A percentile compares a stretch with the other conserved stretches of the same genome.
These are phyloP conservation scores for Maudiozyma pseudohumilis DNA, from an alignment of 805 yeast genomes.

Conservation along the genomic window DNA sequence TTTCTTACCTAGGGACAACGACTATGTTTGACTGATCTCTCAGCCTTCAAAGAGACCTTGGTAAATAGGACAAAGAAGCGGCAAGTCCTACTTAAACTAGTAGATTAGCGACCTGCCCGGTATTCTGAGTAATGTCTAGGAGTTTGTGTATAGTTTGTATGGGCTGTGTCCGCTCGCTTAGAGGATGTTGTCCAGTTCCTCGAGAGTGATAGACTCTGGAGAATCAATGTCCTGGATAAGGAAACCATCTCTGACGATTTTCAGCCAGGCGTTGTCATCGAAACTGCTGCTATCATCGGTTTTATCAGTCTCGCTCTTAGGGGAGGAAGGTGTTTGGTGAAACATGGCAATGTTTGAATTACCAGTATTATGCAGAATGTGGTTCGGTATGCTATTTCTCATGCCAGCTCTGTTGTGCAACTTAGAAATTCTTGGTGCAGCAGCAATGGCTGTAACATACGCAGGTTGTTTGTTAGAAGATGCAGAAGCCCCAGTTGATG, in stretches of 20 bases:
- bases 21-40: too few relatives aligned
- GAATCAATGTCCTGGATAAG: conserved; percentile 66
- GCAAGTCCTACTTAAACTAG: too few relatives aligned
- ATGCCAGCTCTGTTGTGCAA: conserved; percentile 26
- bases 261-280: conserved; percentile 39
- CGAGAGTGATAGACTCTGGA: conserved; percentile 69
- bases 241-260: conserved; percentile 68
- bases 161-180: too few relatives aligned
- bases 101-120: too few relatives aligned
- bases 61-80: too few relatives aligned
- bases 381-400: background rate
- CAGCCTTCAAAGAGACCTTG: too few relatives aligned
- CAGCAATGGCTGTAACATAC: conserved; percentile 66
- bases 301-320: conserved; percentile 6
- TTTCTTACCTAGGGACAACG: too few relatives aligned
- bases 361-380: background rate
- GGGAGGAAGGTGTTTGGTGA: conserved; percentile 31
- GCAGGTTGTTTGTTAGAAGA: conserved; percentile 3
- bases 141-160: too few relatives aligned
- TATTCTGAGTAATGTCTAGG: background rate
- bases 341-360: conserved; percentile 39
- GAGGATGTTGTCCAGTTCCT: conserved; percentile 47
- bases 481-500: background rate
- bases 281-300: background rate
- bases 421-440: conserved; percentile 71